Conservation (phyloP, 1,284 basidiomycete species). For the Ustilago lituana region DNA sequence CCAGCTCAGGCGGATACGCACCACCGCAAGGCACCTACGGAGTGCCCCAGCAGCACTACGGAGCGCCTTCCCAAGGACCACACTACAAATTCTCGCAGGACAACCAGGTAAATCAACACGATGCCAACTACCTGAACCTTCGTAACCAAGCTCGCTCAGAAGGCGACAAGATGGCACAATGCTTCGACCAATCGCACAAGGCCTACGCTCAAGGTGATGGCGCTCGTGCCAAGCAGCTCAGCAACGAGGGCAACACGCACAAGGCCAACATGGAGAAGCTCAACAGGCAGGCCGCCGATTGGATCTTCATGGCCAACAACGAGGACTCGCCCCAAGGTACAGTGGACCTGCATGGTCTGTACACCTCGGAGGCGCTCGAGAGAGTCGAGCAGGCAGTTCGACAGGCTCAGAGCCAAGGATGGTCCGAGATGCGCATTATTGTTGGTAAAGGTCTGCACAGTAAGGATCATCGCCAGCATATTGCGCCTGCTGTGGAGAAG, state of each 20-base stretch:
- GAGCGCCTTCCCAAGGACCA: conserved; percentile 39
- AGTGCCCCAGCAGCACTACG: conserved; percentile 33
- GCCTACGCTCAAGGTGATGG: conserved; percentile 80
- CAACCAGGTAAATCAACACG: conserved; percentile 64
- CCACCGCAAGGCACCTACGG: conserved; percentile 53
- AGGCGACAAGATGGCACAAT: conserved; percentile 63
- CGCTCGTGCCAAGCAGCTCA: conserved; percentile 82
- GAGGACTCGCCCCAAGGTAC: conserved; percentile 58
- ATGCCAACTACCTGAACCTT: conserved; percentile 60
- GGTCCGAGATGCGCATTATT: conserved; percentile 81
- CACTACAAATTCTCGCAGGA: conserved; percentile 54
- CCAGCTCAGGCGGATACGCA: conserved; percentile 22
- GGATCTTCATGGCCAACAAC: conserved; percentile 77
- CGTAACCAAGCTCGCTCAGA: conserved; percentile 61
- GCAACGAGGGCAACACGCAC: conserved; percentile 83
- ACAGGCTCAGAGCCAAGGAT: conserved; percentile 75
- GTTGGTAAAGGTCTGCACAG: conserved; percentile 89
- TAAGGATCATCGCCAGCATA: conserved; percentile 79
- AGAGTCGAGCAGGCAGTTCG: conserved; percentile 72
- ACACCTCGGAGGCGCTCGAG: conserved; percentile 79
- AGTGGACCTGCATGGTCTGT: conserved; percentile 83
- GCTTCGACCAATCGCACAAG: conserved; percentile 62
- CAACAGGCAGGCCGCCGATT: conserved; percentile 85
- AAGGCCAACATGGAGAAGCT: conserved; percentile 81
- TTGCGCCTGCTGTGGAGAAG: conserved; percentile 91